Conservation (phyloP, 2,329 filamentous ascomycete species). For the Lizonia empirigonia region DNA sequence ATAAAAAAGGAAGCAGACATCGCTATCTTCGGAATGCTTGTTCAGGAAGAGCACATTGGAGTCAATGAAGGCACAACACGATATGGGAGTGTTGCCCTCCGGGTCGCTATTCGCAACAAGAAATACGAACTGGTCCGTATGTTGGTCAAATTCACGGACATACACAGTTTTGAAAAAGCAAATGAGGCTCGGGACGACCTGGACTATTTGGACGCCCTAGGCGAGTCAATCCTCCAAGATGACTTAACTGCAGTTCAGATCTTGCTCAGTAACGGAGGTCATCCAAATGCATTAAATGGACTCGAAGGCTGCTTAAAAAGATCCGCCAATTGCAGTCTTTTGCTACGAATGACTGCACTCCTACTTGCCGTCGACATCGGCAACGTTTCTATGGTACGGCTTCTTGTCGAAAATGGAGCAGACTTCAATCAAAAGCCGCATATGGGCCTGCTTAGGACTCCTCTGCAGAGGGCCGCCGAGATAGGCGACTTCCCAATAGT, state of each 20-base stretch:
- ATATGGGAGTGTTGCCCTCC: slow-evolving; percentile 5
- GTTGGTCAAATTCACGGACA: neutral
- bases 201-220: neutral
- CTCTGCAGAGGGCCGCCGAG: slow-evolving; percentile 18
- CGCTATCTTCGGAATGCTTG: neutral
- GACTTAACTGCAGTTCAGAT: neutral
- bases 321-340: neutral
- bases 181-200: neutral
- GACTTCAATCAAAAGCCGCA: neutral
- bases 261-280: neutral
- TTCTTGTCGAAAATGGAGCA: slow-evolving; percentile 2
- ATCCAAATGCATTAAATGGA: slow-evolving; percentile 4
- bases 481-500: slow-evolving; percentile 16
- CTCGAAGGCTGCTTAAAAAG: neutral
- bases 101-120: slow-evolving; percentile 1
- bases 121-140: neutral
- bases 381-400: neutral
- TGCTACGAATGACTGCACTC: slow-evolving; percentile 2
- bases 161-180: neutral
- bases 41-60: neutral
- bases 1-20: neutral
- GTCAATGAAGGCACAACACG: neutral
- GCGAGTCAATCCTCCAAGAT: slow-evolving; percentile 1
- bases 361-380: slow-evolving; percentile 10
- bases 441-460: slow-evolving; percentile 10